Evolutionary conservation across 2,329 filamentous ascomycete species (phyloP).

Genomic region (Fusarium sp.): DNA sequence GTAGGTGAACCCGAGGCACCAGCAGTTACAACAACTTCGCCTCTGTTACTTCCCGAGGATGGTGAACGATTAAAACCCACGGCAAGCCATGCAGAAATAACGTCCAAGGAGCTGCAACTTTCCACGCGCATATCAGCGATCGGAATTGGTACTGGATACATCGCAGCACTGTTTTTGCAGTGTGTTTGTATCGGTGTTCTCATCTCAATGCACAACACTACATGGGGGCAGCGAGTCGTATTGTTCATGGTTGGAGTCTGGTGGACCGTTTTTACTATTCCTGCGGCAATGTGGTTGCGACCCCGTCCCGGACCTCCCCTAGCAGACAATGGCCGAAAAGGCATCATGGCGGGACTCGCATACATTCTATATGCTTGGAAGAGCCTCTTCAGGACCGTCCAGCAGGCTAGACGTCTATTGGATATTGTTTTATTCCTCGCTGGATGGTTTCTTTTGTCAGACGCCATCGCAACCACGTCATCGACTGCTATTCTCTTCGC

Average conservation of each 20-base stretch:
- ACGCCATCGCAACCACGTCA: conserved; percentile 93
- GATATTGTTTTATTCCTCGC: conserved; percentile 83
- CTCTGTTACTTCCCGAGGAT: conserved; percentile 59
- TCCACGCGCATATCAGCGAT: conserved; percentile 92
- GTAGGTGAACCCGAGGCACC: conserved; percentile 45
- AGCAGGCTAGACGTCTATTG: conserved; percentile 75
- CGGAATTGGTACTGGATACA: conserved; percentile 94
- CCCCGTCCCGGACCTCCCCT: conserved; percentile 89
- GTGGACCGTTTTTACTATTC: conserved; percentile 94
- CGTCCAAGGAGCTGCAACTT: conserved; percentile 77
- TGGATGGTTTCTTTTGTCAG: conserved; percentile 94
- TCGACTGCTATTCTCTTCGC: conserved; percentile 96
- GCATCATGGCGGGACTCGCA: conserved; percentile 63
- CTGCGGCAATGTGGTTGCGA: conserved; percentile 86
- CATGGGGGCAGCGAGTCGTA: conserved; percentile 86
- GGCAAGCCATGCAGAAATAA: conserved; percentile 60
- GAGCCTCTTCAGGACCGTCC: conserved; percentile 82
- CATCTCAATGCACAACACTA: conserved; percentile 77
- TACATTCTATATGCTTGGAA: conserved; percentile 89
- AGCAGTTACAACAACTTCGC: conserved; percentile 57
- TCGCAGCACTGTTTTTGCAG: conserved; percentile 86
- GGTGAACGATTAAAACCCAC: conserved; percentile 52
- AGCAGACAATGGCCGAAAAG: conserved; percentile 54
- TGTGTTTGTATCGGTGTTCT: conserved; percentile 83
- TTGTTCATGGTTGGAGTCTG: conserved; percentile 88